Conservation (phyloP, 163 green algal species). For the Chlamydomonas reinhardtii region DNA sequence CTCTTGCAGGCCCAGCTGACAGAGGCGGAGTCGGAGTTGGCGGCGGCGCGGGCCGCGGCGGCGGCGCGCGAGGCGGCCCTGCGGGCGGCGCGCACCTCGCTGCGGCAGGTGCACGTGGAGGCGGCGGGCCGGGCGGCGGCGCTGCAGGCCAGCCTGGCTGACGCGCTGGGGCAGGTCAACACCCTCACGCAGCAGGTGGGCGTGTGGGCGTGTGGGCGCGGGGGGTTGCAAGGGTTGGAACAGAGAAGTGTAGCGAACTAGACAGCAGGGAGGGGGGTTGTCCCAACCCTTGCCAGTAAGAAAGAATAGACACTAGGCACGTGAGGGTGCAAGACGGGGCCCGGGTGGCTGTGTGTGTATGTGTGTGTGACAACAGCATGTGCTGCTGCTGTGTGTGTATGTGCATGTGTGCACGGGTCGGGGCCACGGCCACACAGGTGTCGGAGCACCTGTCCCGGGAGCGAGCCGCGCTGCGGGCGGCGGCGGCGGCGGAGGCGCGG, state of each 20-base stretch:
- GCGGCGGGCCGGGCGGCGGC: background rate
- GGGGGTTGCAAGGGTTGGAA: background rate
- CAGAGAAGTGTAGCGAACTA: too few relatives aligned
- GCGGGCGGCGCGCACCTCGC: background rate
- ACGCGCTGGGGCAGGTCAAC: constrained; percentile 38
- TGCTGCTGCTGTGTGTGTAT: too few relatives aligned
- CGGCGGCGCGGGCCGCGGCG: background rate
- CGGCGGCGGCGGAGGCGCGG: constrained; percentile 4
- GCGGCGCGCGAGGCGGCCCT: constrained; percentile 23
- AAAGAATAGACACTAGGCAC: too few relatives aligned
- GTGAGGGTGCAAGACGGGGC: too few relatives aligned
- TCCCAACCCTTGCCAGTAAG: too few relatives aligned
- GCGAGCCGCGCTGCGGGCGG: constrained; percentile 4
- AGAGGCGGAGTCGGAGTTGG: constrained; percentile 31
- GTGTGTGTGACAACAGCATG: too few relatives aligned
- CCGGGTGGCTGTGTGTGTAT: too few relatives aligned
- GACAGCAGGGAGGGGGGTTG: too few relatives aligned
- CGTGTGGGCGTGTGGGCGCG: too few relatives aligned
- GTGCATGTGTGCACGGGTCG: too few relatives aligned
- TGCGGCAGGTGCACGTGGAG: background rate
- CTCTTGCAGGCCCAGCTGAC: constrained; percentile 45
- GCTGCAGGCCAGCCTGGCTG: constrained; percentile 1
- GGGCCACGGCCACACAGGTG: background rate
- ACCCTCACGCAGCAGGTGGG: constrained; percentile 27
- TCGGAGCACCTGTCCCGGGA: constrained; percentile 27